A percentile compares a stretch with the other conserved stretches of the same genome.
phyloP scores from a whole-genome alignment of 352 stramenopile genomes.

The Albugo candida region DNA sequence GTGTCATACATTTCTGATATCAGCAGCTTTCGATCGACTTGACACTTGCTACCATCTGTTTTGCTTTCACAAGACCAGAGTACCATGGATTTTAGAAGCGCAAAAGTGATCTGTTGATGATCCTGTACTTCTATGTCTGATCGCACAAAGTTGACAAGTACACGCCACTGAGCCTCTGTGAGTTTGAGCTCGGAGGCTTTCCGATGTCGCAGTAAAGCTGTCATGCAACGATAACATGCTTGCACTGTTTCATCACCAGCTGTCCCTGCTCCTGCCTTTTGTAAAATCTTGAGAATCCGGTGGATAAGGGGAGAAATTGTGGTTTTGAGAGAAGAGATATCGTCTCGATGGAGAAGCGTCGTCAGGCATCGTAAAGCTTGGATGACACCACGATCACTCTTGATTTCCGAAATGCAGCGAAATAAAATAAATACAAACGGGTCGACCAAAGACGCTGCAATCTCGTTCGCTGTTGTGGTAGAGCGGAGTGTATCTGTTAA shows the following conservation, averaged over 20 bases:
- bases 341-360: conserved; percentile 67
- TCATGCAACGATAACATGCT: conserved; percentile 87
- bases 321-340: conserved; percentile 78
- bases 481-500: conserved; percentile 48
- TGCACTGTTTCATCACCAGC: conserved; percentile 87
- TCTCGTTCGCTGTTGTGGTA: conserved; percentile 2
- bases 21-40: conserved; percentile 70
- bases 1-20: conserved; percentile 93
- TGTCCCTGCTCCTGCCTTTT: conserved; percentile 76
- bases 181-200: conserved; percentile 21
- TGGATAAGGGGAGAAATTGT: conserved; percentile 67
- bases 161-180: conserved; percentile 50
- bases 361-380: conserved; percentile 86
- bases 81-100: conserved; percentile 80
- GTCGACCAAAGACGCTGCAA: conserved; percentile 58
- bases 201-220: conserved; percentile 68
- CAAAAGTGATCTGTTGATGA: conserved; percentile 90
- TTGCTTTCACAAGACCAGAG: conserved; percentile 1
- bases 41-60: not conserved
- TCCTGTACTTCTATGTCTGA: conserved; percentile 84
- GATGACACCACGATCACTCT: conserved; percentile 82
- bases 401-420: conserved; percentile 78
- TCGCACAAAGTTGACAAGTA: conserved; percentile 84
- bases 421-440: conserved; percentile 85
- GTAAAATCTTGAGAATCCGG: conserved; percentile 84